Percentiles rank a stretch among this genome's conserved stretches.
Evolutionary conservation across 441 rosid species (phyloP).

Genomic region (Erodium trifolium): DNA sequence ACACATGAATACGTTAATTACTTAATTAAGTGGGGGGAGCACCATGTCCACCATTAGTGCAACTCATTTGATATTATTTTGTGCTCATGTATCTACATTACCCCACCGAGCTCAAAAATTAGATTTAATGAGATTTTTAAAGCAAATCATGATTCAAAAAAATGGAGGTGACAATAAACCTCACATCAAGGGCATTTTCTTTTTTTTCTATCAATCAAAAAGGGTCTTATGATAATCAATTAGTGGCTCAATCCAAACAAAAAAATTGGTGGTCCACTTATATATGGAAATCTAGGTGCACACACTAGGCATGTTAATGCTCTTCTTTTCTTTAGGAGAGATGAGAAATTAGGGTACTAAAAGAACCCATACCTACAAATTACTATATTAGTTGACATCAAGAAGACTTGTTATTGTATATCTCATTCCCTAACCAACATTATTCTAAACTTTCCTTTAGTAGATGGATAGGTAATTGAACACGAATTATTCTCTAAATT

Average conservation of each 20-base stretch:
- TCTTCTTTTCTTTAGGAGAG: neutral
- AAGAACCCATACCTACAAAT: neutral
- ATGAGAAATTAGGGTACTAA: neutral
- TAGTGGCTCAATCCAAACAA: neutral
- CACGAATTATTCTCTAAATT: neutral
- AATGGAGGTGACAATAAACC: neutral
- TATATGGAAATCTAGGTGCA: neutral
- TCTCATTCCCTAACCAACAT: neutral
- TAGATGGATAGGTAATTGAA: neutral
- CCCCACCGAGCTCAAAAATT: neutral
- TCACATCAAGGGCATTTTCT: neutral
- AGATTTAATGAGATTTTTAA: too few relatives aligned
- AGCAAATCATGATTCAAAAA: neutral
- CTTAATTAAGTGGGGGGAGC: neutral
- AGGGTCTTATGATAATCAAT: neutral
- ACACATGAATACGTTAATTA: neutral
- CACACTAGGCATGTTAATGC: neutral
- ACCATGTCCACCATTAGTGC: neutral
- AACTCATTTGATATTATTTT: neutral
- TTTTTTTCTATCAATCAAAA: neutral
- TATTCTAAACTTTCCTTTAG: neutral
- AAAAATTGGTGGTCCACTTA: neutral
- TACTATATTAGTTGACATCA: neutral
- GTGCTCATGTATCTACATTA: neutral
- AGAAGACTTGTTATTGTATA: neutral